These are phyloP conservation scores for Coemansia sp. DNA, from an alignment of 192 early-diverging fungal species.

Conservation along the genomic window DNA sequence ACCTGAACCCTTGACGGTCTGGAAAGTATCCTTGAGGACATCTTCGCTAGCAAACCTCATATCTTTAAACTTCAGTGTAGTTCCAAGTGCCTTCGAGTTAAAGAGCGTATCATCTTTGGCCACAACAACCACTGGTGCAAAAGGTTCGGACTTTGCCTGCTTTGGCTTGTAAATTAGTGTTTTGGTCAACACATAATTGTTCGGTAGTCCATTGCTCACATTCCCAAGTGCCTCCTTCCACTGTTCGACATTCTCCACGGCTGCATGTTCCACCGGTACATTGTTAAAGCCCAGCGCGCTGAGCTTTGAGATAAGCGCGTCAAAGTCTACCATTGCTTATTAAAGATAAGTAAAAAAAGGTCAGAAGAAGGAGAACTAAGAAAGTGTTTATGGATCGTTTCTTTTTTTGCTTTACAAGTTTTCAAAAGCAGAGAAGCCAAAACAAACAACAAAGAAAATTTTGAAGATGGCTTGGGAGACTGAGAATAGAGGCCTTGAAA, in stretches of 20 bases:
- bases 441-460: too few relatives aligned
- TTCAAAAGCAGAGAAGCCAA: too few relatives aligned
- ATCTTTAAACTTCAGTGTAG: constrained; percentile 65
- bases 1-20: constrained; percentile 62
- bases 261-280: constrained; percentile 54
- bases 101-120: constrained; percentile 59
- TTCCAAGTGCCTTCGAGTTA: constrained; percentile 54
- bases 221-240: constrained; percentile 55
- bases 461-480: too few relatives aligned
- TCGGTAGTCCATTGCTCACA: constrained; percentile 25
- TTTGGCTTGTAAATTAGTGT: constrained; percentile 83
- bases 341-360: background rate
- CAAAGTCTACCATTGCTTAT: constrained; percentile 31
- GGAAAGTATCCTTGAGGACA: constrained; percentile 57
- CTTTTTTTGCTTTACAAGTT: background rate
- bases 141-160: constrained; percentile 61
- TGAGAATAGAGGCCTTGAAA: constrained; percentile 1
- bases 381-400: constrained; percentile 3
- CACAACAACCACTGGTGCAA: constrained; percentile 64
- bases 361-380: constrained; percentile 7
- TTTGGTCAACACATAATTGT: constrained; percentile 57
- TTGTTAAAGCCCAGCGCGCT: constrained; percentile 34
- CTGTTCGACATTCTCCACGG: constrained; percentile 58
- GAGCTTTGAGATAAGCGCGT: constrained; percentile 42
- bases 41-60: constrained; percentile 72